Evolutionary conservation across 2,329 filamentous ascomycete genomes (phyloP), one percentile per base, ranked within the genome.

Genomic region (Clonostachys rhizophaga): DNA sequence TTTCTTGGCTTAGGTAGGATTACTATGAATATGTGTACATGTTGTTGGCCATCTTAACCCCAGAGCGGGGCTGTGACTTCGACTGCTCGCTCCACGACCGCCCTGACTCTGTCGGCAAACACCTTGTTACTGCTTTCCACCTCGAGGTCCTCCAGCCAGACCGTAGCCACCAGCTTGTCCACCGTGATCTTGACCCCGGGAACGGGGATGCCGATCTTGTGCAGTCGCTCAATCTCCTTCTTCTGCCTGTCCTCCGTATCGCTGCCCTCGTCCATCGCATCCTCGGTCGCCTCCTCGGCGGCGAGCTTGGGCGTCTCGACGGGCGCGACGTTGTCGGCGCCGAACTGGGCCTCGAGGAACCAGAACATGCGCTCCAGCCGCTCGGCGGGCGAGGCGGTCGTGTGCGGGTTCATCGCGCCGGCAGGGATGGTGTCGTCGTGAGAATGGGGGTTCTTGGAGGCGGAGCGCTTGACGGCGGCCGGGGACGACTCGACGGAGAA

Each of bases 271-370:
- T 58, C 56, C 48, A 67, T 63, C n/a, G 52, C 56, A 14, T 55
- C 57, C 12, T 55, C 53, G 5, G 57, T 56, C 41, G 49, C 20
- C 20, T 20, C 20, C 20, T 20, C 20, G 20, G 20, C 36, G 0
- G 74, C 71, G 3, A 83, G 64, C 64, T 83, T 79, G 50, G 90
- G 71, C 59, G 68, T 72, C 37, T 84, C 78, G 54, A 97, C 87
- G 5, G 92, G 91, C 1, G 79, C 75, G 48, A 97, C 84, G 50
- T 89, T 86, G 53, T 94, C 86, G 34, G 82, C 76, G 51, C 94
- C 94, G 61, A 99, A 99, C 65, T 99, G 94, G 4, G 91, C 89
- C 72, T 99, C 94, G 13, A 99, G 84, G 72, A 99, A 96, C 83
- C 96, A 89, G 69, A 95, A 87, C 17, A 99, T 82, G 34, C 92